phyloP scores from a whole-genome alignment of 2,329 filamentous ascomycete species.

The Metarhizium album region DNA sequence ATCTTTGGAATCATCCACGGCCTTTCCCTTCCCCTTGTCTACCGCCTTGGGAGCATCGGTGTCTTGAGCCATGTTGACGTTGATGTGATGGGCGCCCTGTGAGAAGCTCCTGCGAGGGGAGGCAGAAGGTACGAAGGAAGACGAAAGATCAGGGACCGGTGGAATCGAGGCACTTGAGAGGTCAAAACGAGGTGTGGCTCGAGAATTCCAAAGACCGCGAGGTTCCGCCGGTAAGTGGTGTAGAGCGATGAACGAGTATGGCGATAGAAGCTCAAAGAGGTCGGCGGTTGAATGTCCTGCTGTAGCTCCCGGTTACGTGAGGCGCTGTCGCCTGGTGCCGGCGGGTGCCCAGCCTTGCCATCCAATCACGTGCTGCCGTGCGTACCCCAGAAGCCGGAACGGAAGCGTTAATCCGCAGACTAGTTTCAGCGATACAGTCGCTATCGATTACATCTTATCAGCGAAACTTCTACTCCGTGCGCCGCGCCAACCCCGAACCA shows the following conservation, averaged over 20 bases:
- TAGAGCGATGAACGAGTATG: constrained; percentile 27
- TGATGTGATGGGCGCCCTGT: constrained; percentile 17
- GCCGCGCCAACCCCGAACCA: constrained; percentile 12
- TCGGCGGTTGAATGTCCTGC: constrained; percentile 3
- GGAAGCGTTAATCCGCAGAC: constrained; percentile 10
- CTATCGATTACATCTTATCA: constrained; percentile 23
- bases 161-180: background rate
- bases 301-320: constrained; percentile 35
- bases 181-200: background rate
- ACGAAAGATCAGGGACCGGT: background rate
- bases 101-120: constrained; percentile 13
- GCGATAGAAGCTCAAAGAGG: constrained; percentile 22
- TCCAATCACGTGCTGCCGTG: constrained; percentile 20
- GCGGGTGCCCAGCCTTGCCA: constrained; percentile 16
- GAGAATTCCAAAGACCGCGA: background rate
- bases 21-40: constrained; percentile 97
- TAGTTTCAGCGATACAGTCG: background rate
- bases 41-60: constrained; percentile 72
- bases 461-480: constrained; percentile 16
- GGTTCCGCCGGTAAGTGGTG: constrained; percentile 12
- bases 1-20: constrained; percentile 57
- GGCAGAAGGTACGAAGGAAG: constrained; percentile 6
- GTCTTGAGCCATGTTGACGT: constrained; percentile 77
- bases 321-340: constrained; percentile 28
- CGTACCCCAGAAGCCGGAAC: constrained; percentile 3